Evolutionary conservation across 768 basidiomycete genomes (phyloP), one percentile per base, ranked within the genome.

Genomic region (Boletus insuetus): DNA sequence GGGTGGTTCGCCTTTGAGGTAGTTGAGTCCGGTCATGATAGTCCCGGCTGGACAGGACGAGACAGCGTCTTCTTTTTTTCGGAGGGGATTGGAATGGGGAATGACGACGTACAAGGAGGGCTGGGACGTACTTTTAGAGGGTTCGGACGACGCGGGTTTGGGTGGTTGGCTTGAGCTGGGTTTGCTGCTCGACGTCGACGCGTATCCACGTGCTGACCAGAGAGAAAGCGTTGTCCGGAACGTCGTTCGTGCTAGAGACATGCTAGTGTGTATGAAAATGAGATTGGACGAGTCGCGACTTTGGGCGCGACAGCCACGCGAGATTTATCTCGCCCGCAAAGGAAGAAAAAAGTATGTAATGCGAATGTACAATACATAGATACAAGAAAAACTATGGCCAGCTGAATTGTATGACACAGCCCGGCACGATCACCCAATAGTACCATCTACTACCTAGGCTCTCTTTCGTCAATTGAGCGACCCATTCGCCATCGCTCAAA

Each of bases 1-100:
- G 7, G 90, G 85, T 0, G 82, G 74, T 65, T 94, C 89, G 49
- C 82, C 86, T 70, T 96, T 96, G 50, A 93, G 77, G 64, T 91
- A 93, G 63, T 89, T 86, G 7, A 90, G 66, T 3, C 93, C 94
- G n/a, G 76, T 75, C n/a, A 97, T 69, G 6, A 89, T 74, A 9
- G 91, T 94, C 54, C 88, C 86, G 14, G 83, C 74, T 8, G 78
- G 64, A 69, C 91, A 94, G 31, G 86, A 85, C 4, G 91, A 92
- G 51, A 63, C 29, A 51, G 59, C 47, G 45, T 69, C 17, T 39
- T 29, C 1, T 26, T 8, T 29, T 29, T 29, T 29, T 9, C 8
- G 9, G 38, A 8, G n/a, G 8, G n/a, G 6, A n/a, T 39, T 39
- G 17, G 38, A 39, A 35, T 35, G 11, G 11, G 34, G 34, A 35